Conservation (phyloP, 2,329 filamentous ascomycete genomes). For the Hymenoscyphus fraxineus region DNA sequence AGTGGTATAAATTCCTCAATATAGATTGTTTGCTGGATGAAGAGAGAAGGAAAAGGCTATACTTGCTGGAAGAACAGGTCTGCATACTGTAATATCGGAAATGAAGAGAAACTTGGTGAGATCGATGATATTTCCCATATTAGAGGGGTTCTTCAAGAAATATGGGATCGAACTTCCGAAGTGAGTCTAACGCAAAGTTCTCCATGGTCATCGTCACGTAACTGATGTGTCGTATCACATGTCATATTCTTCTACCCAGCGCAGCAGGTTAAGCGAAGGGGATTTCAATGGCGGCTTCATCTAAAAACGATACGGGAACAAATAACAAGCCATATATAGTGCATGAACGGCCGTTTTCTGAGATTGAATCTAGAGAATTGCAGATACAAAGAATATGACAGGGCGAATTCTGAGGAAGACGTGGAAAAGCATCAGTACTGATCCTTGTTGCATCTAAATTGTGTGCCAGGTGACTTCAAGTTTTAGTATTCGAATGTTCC, state of each 20-base stretch:
- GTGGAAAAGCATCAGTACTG: too few species aligned
- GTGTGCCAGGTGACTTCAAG: too few species aligned
- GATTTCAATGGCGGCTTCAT: not conserved
- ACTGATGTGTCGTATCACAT: not conserved
- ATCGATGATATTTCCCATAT: conserved; percentile 57
- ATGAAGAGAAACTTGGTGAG: conserved; percentile 58
- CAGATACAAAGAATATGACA: too few species aligned
- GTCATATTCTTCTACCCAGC: too few species aligned
- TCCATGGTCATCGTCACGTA: not conserved
- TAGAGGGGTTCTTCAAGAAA: conserved; percentile 46
- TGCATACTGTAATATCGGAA: conserved; percentile 26
- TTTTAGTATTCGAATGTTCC: too few species aligned
- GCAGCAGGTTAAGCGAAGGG: not conserved
- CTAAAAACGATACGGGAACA: not conserved
- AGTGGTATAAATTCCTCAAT: conserved; percentile 87
- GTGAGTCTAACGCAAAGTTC: not conserved
- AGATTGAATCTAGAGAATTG: too few species aligned
- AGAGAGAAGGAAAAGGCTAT: conserved; percentile 74
- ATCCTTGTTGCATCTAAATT: too few species aligned
- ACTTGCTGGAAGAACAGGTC: conserved; percentile 68
- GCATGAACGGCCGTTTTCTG: not conserved
- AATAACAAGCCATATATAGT: not conserved
- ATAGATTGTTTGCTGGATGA: conserved; percentile 71
- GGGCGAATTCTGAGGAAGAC: too few species aligned
- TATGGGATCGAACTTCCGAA: not conserved